phyloP scores from a whole-genome alignment of 441 rosid species.

The Gossypium gossypioides region DNA sequence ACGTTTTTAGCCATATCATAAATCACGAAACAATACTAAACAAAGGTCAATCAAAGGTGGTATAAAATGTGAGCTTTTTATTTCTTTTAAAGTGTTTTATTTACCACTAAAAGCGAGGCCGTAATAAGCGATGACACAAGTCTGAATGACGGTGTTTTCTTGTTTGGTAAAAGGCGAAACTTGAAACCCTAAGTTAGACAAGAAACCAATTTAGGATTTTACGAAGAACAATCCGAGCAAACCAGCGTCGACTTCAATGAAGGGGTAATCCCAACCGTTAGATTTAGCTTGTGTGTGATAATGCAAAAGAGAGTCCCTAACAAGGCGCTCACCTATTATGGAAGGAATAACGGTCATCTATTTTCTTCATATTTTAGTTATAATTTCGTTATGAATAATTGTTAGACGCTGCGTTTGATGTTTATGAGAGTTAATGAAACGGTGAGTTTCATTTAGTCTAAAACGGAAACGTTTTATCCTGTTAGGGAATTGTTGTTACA shows the following conservation, averaged over 20 bases:
- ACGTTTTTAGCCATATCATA: no score
- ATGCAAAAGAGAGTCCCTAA: constrained; percentile 66
- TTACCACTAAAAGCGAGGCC: constrained; percentile 81
- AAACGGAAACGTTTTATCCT: no score
- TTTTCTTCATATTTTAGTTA: no score
- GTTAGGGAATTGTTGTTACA: no score
- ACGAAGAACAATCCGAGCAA: constrained; percentile 79
- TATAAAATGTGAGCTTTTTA: background rate
- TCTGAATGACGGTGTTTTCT: constrained; percentile 78
- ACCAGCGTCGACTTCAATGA: constrained; percentile 74
- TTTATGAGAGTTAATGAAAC: no score
- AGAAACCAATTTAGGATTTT: constrained; percentile 70
- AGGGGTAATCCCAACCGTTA: constrained; percentile 78
- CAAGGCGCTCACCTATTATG: constrained; percentile 39
- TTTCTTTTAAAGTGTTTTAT: no score
- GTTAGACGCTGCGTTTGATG: no score
- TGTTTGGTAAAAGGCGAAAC: constrained; percentile 65
- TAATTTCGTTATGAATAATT: no score
- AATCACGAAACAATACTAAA: background rate
- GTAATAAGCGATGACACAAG: constrained; percentile 82
- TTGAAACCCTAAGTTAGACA: constrained; percentile 45
- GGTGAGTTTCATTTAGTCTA: no score
- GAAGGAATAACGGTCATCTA: no score
- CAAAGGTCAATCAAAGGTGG: background rate
- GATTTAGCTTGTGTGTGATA: constrained; percentile 77